Evolutionary conservation across 2,329 filamentous ascomycete species (phyloP).

Genomic region (Phialophora verrucosa): DNA sequence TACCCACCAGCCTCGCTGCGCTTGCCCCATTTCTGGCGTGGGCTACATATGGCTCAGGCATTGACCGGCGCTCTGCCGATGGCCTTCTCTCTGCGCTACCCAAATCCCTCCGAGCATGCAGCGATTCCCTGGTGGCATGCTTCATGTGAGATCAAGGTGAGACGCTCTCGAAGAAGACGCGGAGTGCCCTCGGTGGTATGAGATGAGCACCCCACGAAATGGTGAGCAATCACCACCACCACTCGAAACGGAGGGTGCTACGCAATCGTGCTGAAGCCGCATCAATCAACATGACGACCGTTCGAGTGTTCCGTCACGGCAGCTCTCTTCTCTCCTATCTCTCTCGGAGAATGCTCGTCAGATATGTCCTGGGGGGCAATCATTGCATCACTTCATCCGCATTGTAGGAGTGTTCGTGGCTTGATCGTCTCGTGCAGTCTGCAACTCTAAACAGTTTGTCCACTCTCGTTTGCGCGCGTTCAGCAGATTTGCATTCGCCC

Average conservation of each 20-base stretch:
- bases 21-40: conserved; percentile 18
- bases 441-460: conserved; percentile 19
- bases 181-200: neutral
- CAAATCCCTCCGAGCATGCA: conserved; percentile 2
- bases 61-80: conserved; percentile 30
- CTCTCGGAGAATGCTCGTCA: conserved; percentile 1
- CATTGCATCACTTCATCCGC: neutral
- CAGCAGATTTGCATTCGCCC: neutral
- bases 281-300: neutral
- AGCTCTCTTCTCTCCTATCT: neutral
- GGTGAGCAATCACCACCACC: neutral
- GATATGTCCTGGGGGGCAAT: neutral
- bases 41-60: conserved; percentile 20
- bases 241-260: neutral
- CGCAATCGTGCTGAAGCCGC: neutral
- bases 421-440: neutral
- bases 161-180: neutral
- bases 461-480: conserved; percentile 1
- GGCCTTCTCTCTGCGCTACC: conserved; percentile 6
- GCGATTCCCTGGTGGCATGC: conserved; percentile 10
- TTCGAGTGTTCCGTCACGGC: conserved; percentile 1
- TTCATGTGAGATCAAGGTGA: conserved; percentile 17
- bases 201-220: neutral
- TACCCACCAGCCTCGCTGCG: conserved; percentile 17
- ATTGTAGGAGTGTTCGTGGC: neutral